Percentiles rank a stretch among this genome's conserved stretches.
phyloP scores from a whole-genome alignment of 345 rosid genomes.

The Ricinus communis region DNA sequence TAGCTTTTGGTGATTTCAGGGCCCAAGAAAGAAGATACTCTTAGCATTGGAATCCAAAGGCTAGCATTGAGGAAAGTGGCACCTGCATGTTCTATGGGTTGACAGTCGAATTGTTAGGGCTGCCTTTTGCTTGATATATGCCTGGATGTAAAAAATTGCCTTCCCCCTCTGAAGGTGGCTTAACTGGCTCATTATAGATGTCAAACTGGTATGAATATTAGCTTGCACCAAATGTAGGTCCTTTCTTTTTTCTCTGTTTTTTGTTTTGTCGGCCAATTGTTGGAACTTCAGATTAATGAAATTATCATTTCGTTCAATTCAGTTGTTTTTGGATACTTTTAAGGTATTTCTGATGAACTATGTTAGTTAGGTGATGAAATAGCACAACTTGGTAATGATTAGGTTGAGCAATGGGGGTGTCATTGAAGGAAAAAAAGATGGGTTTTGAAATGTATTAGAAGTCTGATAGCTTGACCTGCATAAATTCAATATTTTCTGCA shows the following conservation, averaged over 20 bases:
- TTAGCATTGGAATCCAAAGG: conserved; percentile 74
- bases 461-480: too few species aligned
- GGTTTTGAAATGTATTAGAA: too few species aligned
- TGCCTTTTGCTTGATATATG: conserved; percentile 21
- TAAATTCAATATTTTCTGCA: too few species aligned
- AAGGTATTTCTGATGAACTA: not conserved
- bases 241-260: not conserved
- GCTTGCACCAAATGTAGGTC: conserved; percentile 14
- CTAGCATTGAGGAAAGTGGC: conserved; percentile 29
- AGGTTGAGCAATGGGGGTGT: too few species aligned
- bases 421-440: not conserved
- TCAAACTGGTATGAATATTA: conserved; percentile 12
- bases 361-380: too few species aligned
- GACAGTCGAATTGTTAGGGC: conserved; percentile 16
- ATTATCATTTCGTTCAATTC: not conserved
- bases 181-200: conserved; percentile 18
- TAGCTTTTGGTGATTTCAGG: conserved; percentile 49
- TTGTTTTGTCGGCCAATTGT: not conserved
- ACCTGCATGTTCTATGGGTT: conserved; percentile 20
- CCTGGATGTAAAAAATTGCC: conserved; percentile 23
- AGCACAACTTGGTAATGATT: not conserved
- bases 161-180: conserved; percentile 11
- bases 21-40: conserved; percentile 95
- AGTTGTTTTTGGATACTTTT: not conserved
- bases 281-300: conserved; percentile 6